Percentiles rank a stretch among this genome's conserved stretches.
phyloP scores from a whole-genome alignment of 305 asterid species.

The Solanum aculeatissimum region DNA sequence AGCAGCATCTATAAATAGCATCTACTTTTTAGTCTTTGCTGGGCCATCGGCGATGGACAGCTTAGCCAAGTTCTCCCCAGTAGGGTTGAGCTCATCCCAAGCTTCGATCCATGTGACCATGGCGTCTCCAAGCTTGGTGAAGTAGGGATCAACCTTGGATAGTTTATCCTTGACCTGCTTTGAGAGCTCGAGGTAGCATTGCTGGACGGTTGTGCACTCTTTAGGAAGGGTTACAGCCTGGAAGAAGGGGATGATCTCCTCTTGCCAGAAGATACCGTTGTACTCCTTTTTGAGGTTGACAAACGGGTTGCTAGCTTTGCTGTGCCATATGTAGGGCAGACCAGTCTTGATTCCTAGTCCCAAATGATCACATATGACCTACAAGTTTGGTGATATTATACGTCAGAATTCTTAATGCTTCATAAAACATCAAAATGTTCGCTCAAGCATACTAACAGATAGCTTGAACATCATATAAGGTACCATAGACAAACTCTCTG shows the following conservation, averaged over 20 bases:
- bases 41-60: constrained; percentile 11
- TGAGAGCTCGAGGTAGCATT: constrained; percentile 68
- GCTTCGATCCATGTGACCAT: constrained; percentile 87
- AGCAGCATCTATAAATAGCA: neutral
- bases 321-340: constrained; percentile 82
- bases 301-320: constrained; percentile 88
- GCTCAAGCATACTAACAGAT: neutral
- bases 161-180: constrained; percentile 64
- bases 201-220: constrained; percentile 62
- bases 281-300: constrained; percentile 76
- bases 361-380: constrained; percentile 80
- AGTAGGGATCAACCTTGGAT: constrained; percentile 42
- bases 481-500: neutral
- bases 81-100: constrained; percentile 85
- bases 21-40: constrained; percentile 25
- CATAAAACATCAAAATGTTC: neutral
- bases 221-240: constrained; percentile 39
- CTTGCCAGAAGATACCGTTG: constrained; percentile 81
- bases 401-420: neutral
- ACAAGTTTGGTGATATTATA: neutral
- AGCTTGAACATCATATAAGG: too few relatives aligned
- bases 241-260: constrained; percentile 67
- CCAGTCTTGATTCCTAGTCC: constrained; percentile 72
- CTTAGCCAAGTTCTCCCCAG: constrained; percentile 25
- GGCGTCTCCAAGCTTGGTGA: constrained; percentile 68